Percentiles rank a stretch among this genome's conserved stretches.
Conservation (phyloP, 2,329 filamentous ascomycete genomes). For the Calonectria naviculata region DNA sequence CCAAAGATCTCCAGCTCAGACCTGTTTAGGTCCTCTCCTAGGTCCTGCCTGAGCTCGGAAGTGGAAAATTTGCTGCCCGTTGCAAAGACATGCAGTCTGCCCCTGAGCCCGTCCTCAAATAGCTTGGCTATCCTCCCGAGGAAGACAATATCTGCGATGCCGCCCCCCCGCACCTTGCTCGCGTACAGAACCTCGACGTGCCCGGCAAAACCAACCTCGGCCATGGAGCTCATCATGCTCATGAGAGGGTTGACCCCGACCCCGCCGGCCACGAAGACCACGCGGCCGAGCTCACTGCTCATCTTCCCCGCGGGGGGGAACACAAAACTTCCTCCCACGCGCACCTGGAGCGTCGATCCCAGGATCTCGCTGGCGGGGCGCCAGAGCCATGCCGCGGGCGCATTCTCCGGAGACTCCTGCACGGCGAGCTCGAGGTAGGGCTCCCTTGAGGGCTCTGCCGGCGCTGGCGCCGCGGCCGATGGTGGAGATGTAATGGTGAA, state of each 20-base stretch:
- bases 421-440: constrained; percentile 82
- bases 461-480: constrained; percentile 57
- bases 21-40: not conserved
- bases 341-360: constrained; percentile 69
- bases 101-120: constrained; percentile 53
- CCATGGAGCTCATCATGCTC: constrained; percentile 75
- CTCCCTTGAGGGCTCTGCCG: not conserved
- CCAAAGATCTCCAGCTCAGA: constrained; percentile 34
- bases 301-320: constrained; percentile 72
- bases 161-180: constrained; percentile 49
- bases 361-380: constrained; percentile 65
- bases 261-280: constrained; percentile 83
- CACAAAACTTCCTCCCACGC: constrained; percentile 84
- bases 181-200: constrained; percentile 74
- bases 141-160: constrained; percentile 59
- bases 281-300: constrained; percentile 57
- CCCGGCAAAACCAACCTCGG: constrained; percentile 41
- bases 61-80: constrained; percentile 45
- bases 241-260: constrained; percentile 86
- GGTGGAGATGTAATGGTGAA: constrained; percentile 90
- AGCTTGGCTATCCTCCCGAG: constrained; percentile 57
- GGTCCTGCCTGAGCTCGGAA: not conserved
- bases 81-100: constrained; percentile 59
- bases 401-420: constrained; percentile 76
- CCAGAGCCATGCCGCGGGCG: constrained; percentile 83